phyloP scores from a whole-genome alignment of 306 rosid species.

The Crataegus laevigata region DNA sequence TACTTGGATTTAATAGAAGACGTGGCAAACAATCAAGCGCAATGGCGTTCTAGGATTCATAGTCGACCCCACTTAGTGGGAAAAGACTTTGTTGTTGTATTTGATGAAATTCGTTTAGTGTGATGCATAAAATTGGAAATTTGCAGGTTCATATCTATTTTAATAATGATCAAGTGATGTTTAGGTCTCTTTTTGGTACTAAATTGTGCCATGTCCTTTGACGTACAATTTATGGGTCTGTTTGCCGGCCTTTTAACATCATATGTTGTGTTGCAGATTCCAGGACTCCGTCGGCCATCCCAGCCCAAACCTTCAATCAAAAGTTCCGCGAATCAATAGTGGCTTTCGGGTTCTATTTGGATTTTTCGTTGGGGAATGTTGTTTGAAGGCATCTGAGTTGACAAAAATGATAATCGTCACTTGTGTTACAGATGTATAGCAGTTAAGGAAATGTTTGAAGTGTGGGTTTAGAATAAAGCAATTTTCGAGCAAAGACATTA shows the following conservation, averaged over 20 bases:
- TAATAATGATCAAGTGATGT: background rate
- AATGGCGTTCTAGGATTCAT: no score
- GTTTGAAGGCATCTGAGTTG: background rate
- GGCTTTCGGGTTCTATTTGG: background rate
- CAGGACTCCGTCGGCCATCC: constrained; percentile 47
- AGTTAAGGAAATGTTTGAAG: background rate
- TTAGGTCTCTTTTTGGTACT: background rate
- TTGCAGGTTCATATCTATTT: background rate
- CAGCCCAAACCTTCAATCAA: constrained; percentile 42
- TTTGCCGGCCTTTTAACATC: background rate
- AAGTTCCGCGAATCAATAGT: background rate
- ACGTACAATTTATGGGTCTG: background rate
- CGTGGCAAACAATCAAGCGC: no score
- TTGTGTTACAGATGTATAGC: background rate
- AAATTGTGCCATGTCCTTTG: background rate
- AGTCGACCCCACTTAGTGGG: no score
- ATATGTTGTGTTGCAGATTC: constrained; percentile 51
- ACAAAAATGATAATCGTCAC: background rate
- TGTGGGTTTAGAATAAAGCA: background rate
- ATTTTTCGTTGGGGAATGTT: background rate
- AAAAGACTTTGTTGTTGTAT: no score
- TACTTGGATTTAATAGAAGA: no score
- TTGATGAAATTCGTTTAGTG: no score
- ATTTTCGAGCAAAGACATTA: background rate
- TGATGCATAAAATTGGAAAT: background rate